A percentile compares a stretch with the other conserved stretches of the same genome.
Evolutionary conservation across 2,329 filamentous ascomycete species (phyloP).

Genomic region (Trichoderma guizhouense): DNA sequence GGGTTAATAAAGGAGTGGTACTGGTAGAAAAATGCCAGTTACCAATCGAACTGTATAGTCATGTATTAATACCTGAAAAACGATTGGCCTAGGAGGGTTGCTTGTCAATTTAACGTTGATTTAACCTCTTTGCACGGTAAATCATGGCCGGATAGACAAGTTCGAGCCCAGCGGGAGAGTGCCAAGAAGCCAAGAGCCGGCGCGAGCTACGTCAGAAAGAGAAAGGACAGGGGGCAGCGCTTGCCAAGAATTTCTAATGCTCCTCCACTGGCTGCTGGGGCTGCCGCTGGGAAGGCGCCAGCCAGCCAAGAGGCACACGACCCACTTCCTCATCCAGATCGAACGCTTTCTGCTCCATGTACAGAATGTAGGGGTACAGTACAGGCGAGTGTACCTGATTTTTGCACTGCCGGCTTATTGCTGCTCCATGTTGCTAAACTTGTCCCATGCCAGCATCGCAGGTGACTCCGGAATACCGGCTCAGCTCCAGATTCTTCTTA

Average conservation of each 20-base stretch:
- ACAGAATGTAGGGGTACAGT: neutral
- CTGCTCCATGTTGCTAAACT: neutral
- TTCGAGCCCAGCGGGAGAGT: neutral
- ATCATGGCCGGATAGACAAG: neutral
- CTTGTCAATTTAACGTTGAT: slow-evolving; percentile 8
- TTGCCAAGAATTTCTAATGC: slow-evolving; percentile 7
- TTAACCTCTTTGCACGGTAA: neutral
- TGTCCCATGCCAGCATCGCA: neutral
- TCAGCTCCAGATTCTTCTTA: neutral
- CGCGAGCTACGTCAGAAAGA: neutral
- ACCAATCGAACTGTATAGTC: neutral
- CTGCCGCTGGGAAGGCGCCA: neutral
- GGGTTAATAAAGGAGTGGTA: neutral
- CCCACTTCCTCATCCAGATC: slow-evolving; percentile 16
- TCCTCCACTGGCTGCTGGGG: slow-evolving; percentile 1
- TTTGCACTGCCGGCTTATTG: neutral
- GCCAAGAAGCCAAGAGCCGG: slow-evolving; percentile 4
- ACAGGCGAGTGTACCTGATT: neutral
- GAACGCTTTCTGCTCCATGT: neutral
- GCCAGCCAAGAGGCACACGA: slow-evolving; percentile 7
- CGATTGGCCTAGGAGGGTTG: neutral
- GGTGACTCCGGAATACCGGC: neutral
- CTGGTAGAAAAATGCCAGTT: neutral
- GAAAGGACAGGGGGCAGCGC: slow-evolving; percentile 3
- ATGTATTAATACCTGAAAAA: neutral